Evolutionary conservation across 176 grass and related monocot species (phyloP).

Genomic region (Oryza australiensis): DNA sequence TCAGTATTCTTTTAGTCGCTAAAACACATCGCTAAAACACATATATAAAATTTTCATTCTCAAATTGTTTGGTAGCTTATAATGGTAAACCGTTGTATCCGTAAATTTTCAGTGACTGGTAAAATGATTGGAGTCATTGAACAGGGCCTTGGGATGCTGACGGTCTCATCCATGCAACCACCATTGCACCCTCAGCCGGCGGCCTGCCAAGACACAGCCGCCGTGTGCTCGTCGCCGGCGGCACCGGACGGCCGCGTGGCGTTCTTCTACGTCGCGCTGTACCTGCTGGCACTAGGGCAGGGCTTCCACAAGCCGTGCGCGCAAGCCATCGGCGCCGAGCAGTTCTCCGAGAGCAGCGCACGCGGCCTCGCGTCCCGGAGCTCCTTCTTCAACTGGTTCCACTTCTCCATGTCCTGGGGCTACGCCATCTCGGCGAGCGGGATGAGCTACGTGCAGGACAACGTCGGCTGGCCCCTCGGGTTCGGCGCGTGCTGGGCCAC

Average conservation of each 20-base stretch:
- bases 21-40: too few relatives aligned
- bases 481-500: conserved; percentile 42
- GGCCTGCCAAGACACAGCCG: conserved; percentile 12
- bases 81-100: too few relatives aligned
- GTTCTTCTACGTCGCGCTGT: conserved; percentile 58
- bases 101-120: too few relatives aligned
- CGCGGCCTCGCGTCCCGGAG: conserved; percentile 30
- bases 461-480: conserved; percentile 49
- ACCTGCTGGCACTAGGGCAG: conserved; percentile 60
- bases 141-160: not conserved
- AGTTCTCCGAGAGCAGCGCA: conserved; percentile 33
- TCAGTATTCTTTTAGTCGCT: too few relatives aligned
- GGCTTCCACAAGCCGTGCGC: conserved; percentile 63
- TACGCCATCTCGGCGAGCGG: not conserved
- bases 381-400: conserved; percentile 83
- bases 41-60: too few relatives aligned
- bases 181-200: not conserved
- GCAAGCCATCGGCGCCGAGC: conserved; percentile 67
- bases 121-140: not conserved
- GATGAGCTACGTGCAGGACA: conserved; percentile 64
- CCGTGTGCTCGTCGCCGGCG: not conserved
- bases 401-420: conserved; percentile 43
- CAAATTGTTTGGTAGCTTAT: too few relatives aligned
- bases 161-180: not conserved
- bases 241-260: not conserved